Evolutionary conservation across 345 rosid genomes (phyloP).

Genomic region (Gossypioides kirkii): DNA sequence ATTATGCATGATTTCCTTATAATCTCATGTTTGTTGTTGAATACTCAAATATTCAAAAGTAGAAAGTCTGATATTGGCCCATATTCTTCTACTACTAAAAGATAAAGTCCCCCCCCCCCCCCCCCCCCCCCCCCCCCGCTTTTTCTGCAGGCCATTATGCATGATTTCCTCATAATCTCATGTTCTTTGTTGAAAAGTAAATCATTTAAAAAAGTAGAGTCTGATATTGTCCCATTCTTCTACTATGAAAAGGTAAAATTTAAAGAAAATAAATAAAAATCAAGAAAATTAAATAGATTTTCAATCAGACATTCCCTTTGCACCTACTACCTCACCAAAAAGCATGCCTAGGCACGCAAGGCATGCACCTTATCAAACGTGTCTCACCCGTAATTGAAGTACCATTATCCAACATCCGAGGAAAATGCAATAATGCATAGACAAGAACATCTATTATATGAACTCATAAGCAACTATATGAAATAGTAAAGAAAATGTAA

Average conservation of each 20-base stretch:
- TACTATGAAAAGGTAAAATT: neutral
- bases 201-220: neutral
- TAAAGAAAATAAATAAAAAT: neutral
- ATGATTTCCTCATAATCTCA: neutral
- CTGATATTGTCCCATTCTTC: neutral
- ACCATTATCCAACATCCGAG: neutral
- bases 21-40: neutral
- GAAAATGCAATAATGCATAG: neutral
- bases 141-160: neutral
- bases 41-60: neutral
- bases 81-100: neutral
- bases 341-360: neutral
- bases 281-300: neutral
- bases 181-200: neutral
- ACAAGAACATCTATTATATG: neutral
- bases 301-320: neutral
- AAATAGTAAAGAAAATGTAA: slow-evolving; percentile 5
- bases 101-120: neutral
- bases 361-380: neutral
- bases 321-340: neutral
- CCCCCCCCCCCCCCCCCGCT: too few species aligned
- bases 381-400: neutral
- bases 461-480: neutral
- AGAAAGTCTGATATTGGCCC: neutral
- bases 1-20: neutral